Evolutionary conservation across 495 filamentous ascomycete species (phyloP), one percentile per base, ranked within the genome.

Genomic region (Hyaloscypha hepaticicola): DNA sequence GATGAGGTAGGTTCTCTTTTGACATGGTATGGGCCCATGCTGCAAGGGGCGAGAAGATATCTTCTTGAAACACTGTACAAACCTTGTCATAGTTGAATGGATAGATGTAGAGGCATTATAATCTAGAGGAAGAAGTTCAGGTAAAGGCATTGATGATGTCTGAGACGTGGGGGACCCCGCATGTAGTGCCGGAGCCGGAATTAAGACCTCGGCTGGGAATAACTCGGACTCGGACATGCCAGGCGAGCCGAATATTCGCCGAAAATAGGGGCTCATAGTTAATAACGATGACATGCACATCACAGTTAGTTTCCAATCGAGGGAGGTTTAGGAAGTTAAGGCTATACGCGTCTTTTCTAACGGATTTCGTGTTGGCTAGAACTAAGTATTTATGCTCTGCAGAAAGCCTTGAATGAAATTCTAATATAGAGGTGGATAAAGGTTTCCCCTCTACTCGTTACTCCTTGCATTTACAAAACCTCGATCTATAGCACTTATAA

Each of bases 191-290:
- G n/a, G n/a, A n/a, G n/a, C n/a, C n/a, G 50, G 50, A 9, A 53
- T 25, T 53, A 53, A 53, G 25, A 53, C 50, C 50, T 53, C 50
- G 50, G 50, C 50, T 53, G 50, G 50, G 5, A 53, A 53, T 53
- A 53, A 45, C n/a, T n/a, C n/a, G n/a, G n/a, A 19, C 19, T 9
- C 12, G 11, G 11, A 45, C 38, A 45, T 45, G 0, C 38, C 7
- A 45, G 19, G 38, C 38, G 11, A 45, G 38, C 3, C 38, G 38
- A 16, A 45, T 2, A 16, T 3, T 16, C 9, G 38, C 38, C 1
- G 38, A 45, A 19, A 45, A 45, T 16, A 45, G 38, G 38, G 38
- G 38, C 38, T 45, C 38, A 45, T n/a, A n/a, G n/a, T n/a, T n/a
- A n/a, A n/a, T n/a, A n/a, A n/a, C n/a, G n/a, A n/a, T n/a, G n/a